A percentile compares a stretch with the other conserved stretches of the same genome.
Conservation (phyloP, 2,329 filamentous ascomycete genomes). For the Knoxdaviesia capensis region DNA sequence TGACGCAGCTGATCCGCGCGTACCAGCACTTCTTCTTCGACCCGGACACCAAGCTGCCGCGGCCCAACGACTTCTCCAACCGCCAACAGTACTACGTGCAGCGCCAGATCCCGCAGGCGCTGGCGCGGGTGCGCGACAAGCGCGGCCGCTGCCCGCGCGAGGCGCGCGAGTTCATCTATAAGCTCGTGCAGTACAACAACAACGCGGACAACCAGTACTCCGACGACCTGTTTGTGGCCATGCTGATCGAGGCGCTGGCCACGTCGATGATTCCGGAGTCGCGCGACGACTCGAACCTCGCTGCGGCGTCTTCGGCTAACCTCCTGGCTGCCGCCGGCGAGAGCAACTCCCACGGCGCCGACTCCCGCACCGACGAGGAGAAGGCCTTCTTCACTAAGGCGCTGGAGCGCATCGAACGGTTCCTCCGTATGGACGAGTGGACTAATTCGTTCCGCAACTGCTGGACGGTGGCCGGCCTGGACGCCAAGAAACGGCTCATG, state of each 20-base stretch:
- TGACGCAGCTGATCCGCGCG: constrained; percentile 65
- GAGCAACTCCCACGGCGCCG: background rate
- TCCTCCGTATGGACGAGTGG: constrained; percentile 49
- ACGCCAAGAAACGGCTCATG: constrained; percentile 42
- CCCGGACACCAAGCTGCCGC: constrained; percentile 55
- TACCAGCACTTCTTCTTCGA: constrained; percentile 83
- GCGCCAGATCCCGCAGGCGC: constrained; percentile 60
- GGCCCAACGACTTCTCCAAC: constrained; percentile 81
- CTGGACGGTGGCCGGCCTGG: constrained; percentile 40
- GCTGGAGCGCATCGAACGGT: constrained; percentile 44
- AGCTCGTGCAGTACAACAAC: constrained; percentile 84
- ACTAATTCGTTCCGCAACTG: constrained; percentile 47
- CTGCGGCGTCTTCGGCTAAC: constrained; percentile 12
- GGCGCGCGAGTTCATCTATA: constrained; percentile 68
- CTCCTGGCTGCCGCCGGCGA: too few relatives aligned
- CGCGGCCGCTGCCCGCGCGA: constrained; percentile 55
- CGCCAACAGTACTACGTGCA: constrained; percentile 72
- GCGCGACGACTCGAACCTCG: constrained; percentile 19
- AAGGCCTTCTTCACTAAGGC: constrained; percentile 29
- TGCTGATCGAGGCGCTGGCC: constrained; percentile 45
- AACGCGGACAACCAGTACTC: constrained; percentile 80
- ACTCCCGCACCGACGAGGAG: constrained; percentile 20
- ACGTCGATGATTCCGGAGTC: constrained; percentile 33
- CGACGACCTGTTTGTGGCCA: constrained; percentile 75
- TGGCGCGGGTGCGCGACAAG: constrained; percentile 56